A percentile compares a stretch with the other conserved stretches of the same genome.
Evolutionary conservation across 495 filamentous ascomycete species (phyloP).

Genomic region (Niebla homalea): DNA sequence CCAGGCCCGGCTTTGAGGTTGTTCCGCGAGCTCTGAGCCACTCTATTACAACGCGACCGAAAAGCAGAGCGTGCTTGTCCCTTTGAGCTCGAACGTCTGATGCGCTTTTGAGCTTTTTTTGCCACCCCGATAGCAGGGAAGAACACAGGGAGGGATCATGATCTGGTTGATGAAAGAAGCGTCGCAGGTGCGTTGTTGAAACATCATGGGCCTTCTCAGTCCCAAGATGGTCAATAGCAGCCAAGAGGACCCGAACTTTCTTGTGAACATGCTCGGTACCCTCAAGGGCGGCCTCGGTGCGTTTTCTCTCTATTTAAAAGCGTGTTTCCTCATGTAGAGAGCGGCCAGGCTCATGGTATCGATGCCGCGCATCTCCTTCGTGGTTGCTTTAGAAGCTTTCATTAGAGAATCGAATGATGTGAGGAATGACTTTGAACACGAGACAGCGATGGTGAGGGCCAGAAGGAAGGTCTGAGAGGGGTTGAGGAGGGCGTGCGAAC

Average conservation of each 20-base stretch:
- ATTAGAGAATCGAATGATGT: neutral
- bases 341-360: conserved; percentile 5
- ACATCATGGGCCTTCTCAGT: neutral
- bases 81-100: conserved; percentile 37
- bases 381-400: conserved; percentile 6
- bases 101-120: conserved; percentile 27
- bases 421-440: too few species aligned
- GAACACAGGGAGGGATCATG: conserved; percentile 29
- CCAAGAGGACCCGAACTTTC: conserved; percentile 3
- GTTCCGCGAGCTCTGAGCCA: conserved; percentile 30
- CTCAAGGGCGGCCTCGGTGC: conserved; percentile 1
- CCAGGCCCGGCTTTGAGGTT: neutral
- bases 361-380: conserved; percentile 8
- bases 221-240: conserved; percentile 1
- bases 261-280: neutral
- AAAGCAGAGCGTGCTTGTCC: conserved; percentile 40
- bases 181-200: conserved; percentile 21
- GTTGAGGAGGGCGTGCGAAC: too few species aligned
- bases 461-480: too few species aligned
- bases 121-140: conserved; percentile 26
- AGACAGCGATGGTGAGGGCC: too few species aligned
- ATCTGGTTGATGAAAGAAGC: conserved; percentile 29
- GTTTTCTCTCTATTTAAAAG: conserved; percentile 3
- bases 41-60: conserved; percentile 43
- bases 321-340: neutral